phyloP scores from a whole-genome alignment of 73 alveolate species.

The Tetrahymena elliotti region DNA sequence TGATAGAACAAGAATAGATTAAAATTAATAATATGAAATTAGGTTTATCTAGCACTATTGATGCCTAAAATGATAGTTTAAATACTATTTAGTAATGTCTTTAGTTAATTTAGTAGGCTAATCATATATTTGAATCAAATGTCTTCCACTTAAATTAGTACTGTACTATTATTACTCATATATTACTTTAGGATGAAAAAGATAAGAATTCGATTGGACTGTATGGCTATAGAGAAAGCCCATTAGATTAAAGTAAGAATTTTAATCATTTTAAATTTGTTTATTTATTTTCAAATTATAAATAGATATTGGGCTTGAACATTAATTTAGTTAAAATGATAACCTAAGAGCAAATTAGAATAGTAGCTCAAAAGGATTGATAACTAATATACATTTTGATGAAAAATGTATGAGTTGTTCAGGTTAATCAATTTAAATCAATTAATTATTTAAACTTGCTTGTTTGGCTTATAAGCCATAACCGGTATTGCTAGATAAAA shows the following conservation, averaged over 20 bases:
- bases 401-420: neutral
- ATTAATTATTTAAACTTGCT: neutral
- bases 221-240: neutral
- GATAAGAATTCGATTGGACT: neutral
- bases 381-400: neutral
- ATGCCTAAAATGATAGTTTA: neutral
- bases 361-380: neutral
- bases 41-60: neutral
- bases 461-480: neutral
- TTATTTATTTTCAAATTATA: neutral
- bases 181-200: neutral
- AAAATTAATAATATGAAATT: neutral
- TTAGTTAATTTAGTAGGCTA: neutral
- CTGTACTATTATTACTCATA: neutral
- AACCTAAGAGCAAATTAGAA: neutral
- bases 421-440: neutral
- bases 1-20: neutral
- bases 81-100: neutral
- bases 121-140: neutral
- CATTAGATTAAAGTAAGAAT: neutral
- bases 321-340: neutral
- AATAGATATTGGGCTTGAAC: neutral
- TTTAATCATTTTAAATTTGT: neutral
- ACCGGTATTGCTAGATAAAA: neutral
- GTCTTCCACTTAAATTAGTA: neutral